Evolutionary conservation across 2,329 filamentous ascomycete species (phyloP), one percentile per base, ranked within the genome.

Genomic region (Hypomyces perniciosus): DNA sequence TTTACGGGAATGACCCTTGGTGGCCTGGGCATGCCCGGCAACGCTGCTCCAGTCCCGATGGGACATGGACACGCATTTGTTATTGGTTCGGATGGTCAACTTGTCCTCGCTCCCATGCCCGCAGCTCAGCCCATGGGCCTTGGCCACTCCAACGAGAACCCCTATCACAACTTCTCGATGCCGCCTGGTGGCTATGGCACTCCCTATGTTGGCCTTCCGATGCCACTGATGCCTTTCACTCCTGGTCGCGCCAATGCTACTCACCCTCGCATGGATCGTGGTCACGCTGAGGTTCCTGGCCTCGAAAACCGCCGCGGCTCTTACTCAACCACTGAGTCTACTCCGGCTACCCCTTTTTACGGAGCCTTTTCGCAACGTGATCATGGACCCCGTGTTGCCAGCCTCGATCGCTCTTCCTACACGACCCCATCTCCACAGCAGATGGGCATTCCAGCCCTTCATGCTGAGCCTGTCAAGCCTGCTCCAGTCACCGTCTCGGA

Each of bases 391-490:
- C 76, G 80, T 28, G 76, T 85, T 55, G 77, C 79, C 39, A 75
- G 65, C 35, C 66, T 81, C 60, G 83, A 86, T 59, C 77, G 81
- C 20, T 84, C 83, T 8, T 75, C 81, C 33, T 87, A 84, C 63
- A 84, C 79, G 9, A 84, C 83, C 0, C 81, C 84, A 1, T 84
- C 84, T n/a, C 78, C 83, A 34, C 79, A 84, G 53, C 79, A 85
- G 56, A 65, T 81, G 51, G 71, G 72, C 28, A 63, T 74, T 52
- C 56, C 68, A 44, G 61, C 64, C 50, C 62, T 73, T 20, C 20
- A 20, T 20, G 20, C 20, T 31, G 68, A 72, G 12, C 62, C 65
- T 50, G 58, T 66, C 29, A 81, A 81, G 65, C 61, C 68, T 33
- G 58, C 67, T 35, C 59, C 68, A 41, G 61, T 68, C 9, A 58